Base-by-base conservation (phyloP, 192 early-diverging fungal species). In the Phycomyces nitens region DNA sequence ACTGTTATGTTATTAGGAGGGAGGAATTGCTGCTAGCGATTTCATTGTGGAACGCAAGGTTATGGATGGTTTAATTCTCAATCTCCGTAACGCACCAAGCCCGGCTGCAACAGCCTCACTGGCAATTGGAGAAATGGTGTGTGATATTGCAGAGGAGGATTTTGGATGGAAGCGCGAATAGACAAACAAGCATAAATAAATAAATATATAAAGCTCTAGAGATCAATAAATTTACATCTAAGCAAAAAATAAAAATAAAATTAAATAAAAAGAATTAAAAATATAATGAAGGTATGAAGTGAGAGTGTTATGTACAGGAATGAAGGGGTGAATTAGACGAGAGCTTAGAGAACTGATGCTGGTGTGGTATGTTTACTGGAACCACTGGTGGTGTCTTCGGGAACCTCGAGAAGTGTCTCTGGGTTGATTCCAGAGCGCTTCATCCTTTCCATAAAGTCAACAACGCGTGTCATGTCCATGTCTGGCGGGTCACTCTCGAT, bases 401-500 rank as follows among this genome's bases (percentile, higher is more conserved):
- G 7, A 34, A 34, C 7, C 7, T 34, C 29, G 7, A 34, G 29
- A 34, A 47, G 18, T 6, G 44, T 47, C 2, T 47, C 44, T 47
- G 44, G 44, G 12, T 47, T 18, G 3, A 47, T 47, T 3, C 44
- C 44, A n/a, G 44, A 14, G 1, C 18, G 12, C 53, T 56, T 53
- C 24, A 70, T 54, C 16, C 52, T 72, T 47, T 64, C 71, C 82
- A 84, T 84, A 43, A 84, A 81, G 8, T 70, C 77, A 38, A 70
- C 71, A 0, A 81, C 76, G 26, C 73, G 59, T 4, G 74, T 57
- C 44, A 81, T 53, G 49, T 84, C 80, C 44, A 84, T 50, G 52
- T 80, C 76, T 9, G 76, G 71, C 16, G 66, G 74, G 49, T 91
- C 91, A 40, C 82, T 84, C 68, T 95, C 92, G 7, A 96, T 88